Evolutionary conservation across 1,139 yeast genomes (phyloP).

Genomic region (Lodderomyces metapsilosis): DNA sequence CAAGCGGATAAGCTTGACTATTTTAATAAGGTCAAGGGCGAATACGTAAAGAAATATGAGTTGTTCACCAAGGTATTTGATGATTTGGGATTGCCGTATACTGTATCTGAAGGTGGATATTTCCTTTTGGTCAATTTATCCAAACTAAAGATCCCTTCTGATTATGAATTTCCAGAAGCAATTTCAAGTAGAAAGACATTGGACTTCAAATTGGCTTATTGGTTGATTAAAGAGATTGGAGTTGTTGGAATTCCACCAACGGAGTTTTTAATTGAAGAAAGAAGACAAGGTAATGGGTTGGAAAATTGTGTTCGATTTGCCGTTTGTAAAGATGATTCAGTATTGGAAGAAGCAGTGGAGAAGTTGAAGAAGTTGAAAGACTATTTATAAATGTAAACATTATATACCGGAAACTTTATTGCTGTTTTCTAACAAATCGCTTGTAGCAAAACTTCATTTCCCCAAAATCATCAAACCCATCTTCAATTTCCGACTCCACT

Average conservation of each 20-base stretch:
- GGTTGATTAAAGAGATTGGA: slow-evolving; percentile 90
- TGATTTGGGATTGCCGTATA: slow-evolving; percentile 83
- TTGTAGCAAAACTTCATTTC: slow-evolving; percentile 61
- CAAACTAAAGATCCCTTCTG: slow-evolving; percentile 73
- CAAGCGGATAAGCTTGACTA: slow-evolving; percentile 62
- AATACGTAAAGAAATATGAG: slow-evolving; percentile 68
- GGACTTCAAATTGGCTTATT: slow-evolving; percentile 86
- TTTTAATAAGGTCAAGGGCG: slow-evolving; percentile 64
- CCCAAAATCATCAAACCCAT: slow-evolving; percentile 89
- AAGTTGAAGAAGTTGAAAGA: slow-evolving; percentile 70
- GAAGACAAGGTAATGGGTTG: slow-evolving; percentile 69
- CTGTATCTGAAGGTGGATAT: slow-evolving; percentile 90
- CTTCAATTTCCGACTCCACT: slow-evolving; percentile 36
- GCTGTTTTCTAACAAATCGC: slow-evolving; percentile 20
- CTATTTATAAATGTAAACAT: slow-evolving; percentile 37
- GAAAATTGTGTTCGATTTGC: slow-evolving; percentile 91
- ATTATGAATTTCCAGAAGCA: slow-evolving; percentile 69
- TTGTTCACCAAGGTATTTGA: slow-evolving; percentile 77
- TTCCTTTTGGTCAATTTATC: slow-evolving; percentile 85
- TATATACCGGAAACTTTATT: too few relatives aligned
- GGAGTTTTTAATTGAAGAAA: slow-evolving; percentile 66
- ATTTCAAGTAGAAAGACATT: slow-evolving; percentile 63
- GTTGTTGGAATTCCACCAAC: slow-evolving; percentile 97
- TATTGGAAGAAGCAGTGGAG: slow-evolving; percentile 77
- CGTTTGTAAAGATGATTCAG: slow-evolving; percentile 85